Base-by-base conservation (phyloP, 306 rosid species). In the Pterocarpus macrocarpus region DNA sequence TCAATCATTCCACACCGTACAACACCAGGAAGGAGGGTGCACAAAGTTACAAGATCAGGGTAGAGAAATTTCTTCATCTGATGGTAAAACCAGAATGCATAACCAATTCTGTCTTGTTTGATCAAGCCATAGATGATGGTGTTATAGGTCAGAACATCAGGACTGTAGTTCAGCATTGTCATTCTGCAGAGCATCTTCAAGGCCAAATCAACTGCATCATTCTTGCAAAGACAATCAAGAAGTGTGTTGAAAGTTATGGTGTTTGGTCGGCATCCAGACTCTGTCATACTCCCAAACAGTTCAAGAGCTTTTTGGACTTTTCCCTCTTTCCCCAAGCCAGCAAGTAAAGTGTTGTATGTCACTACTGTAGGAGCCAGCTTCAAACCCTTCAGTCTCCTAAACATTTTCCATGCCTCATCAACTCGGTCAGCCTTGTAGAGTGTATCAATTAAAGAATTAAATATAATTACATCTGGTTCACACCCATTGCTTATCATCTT, bases 31-130 rank as follows among this genome's bases (percentile, higher is more conserved):
- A 95, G 91, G 84, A 95, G 91, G 69, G 97, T 95, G 90, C 85
- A 93, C 79, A 95, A 15, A 64, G 99, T 91, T 82, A 95, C 93
- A 69, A 67, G 91, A 80, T 95, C 99, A 70, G 99, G 97, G 83
- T 83, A 81, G 68, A 95, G 78, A 66, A 80, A 87, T 87, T 95
- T 95, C 92, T 87, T 95, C 99, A 95, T 89, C 83, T 93, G 99
- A 91, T 91, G 94, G 79, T 87, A 95, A 87, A 95, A 88, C 99
- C 97, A 95, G 70, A 95, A 89, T 16, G 98, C 99, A 84, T 91
- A 85, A 68, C 64, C 69, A 70, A 56, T 87, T 82, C 90, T 89
- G 53, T 86, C 89, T 74, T 90, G 98, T 82, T 82, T 87, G 67
- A 89, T 82, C 77, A 95, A 82, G 28, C 99, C 97, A 80, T 93